Conservation (phyloP, 2,329 filamentous ascomycete genomes). For the Ceratocystis variospora region DNA sequence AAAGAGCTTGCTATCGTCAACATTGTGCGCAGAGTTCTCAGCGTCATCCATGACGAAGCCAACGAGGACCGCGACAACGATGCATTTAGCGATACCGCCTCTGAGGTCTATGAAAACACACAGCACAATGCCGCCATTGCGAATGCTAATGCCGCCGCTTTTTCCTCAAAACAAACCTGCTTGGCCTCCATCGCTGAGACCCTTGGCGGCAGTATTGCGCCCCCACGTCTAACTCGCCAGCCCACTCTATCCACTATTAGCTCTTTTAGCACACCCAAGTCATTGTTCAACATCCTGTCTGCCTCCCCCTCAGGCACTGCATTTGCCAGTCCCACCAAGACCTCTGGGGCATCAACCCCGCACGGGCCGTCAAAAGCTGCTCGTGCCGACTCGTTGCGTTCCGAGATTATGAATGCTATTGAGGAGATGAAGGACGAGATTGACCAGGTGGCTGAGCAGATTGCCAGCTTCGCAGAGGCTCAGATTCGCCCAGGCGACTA, state of each 20-base stretch:
- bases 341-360: slow-evolving; percentile 39
- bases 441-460: slow-evolving; percentile 82
- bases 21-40: slow-evolving; percentile 78
- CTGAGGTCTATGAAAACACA: slow-evolving; percentile 30
- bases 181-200: slow-evolving; percentile 21
- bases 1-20: slow-evolving; percentile 88
- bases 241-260: slow-evolving; percentile 44
- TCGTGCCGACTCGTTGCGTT: slow-evolving; percentile 56
- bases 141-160: slow-evolving; percentile 26
- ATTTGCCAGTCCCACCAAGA: slow-evolving; percentile 38
- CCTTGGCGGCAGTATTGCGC: slow-evolving; percentile 18
- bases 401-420: slow-evolving; percentile 86
- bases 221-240: slow-evolving; percentile 14
- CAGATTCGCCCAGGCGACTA: slow-evolving; percentile 90
- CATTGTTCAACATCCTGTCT: slow-evolving; percentile 69
- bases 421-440: slow-evolving; percentile 94
- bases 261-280: slow-evolving; percentile 54
- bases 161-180: slow-evolving; percentile 20
- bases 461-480: slow-evolving; percentile 73
- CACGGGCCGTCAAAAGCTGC: slow-evolving; percentile 27
- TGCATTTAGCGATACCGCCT: slow-evolving; percentile 40
- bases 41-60: slow-evolving; percentile 81
- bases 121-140: slow-evolving; percentile 25
- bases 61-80: slow-evolving; percentile 60
- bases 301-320: slow-evolving; percentile 44